Percentiles rank a stretch among this genome's conserved stretches.
Conservation (phyloP, 768 basidiomycete species). For the Tricholoma terreum region DNA sequence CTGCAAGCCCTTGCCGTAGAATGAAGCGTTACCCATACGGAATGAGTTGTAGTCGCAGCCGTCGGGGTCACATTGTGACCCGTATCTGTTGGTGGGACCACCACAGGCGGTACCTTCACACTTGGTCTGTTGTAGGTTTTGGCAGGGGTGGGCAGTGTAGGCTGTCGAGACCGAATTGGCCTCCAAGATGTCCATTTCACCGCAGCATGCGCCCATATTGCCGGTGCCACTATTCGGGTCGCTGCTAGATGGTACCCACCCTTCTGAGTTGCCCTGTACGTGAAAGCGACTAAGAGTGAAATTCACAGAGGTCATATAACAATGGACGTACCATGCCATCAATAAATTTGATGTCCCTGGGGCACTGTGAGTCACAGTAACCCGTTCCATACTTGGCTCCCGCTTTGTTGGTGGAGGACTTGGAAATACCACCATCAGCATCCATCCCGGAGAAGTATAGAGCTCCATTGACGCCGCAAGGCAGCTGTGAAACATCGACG, state of each 20-base stretch:
- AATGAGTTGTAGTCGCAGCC: conserved; percentile 49
- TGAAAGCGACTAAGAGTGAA: neutral
- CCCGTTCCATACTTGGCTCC: conserved; percentile 56
- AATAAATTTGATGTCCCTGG: conserved; percentile 61
- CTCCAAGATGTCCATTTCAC: conserved; percentile 46
- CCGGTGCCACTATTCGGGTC: conserved; percentile 38
- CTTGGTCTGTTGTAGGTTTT: conserved; percentile 25
- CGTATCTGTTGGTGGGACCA: conserved; percentile 26
- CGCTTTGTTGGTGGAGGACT: conserved; percentile 52
- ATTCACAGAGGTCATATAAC: neutral
- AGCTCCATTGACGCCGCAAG: conserved; percentile 49
- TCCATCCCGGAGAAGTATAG: conserved; percentile 61
- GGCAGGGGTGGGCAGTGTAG: conserved; percentile 40
- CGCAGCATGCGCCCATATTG: conserved; percentile 36
- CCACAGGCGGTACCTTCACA: conserved; percentile 32
- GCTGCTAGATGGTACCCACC: conserved; percentile 29
- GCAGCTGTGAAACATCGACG: conserved; percentile 46
- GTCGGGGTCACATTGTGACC: conserved; percentile 37
- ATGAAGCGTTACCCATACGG: conserved; percentile 35
- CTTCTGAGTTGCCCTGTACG: conserved; percentile 34
- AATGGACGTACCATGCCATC: conserved; percentile 43
- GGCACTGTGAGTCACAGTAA: conserved; percentile 65
- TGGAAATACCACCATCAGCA: conserved; percentile 47
- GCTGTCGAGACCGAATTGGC: conserved; percentile 40
- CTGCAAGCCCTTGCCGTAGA: conserved; percentile 34